Evolutionary conservation across 2,329 filamentous ascomycete genomes (phyloP).

Genomic region (Raffaelea ambrosiae): DNA sequence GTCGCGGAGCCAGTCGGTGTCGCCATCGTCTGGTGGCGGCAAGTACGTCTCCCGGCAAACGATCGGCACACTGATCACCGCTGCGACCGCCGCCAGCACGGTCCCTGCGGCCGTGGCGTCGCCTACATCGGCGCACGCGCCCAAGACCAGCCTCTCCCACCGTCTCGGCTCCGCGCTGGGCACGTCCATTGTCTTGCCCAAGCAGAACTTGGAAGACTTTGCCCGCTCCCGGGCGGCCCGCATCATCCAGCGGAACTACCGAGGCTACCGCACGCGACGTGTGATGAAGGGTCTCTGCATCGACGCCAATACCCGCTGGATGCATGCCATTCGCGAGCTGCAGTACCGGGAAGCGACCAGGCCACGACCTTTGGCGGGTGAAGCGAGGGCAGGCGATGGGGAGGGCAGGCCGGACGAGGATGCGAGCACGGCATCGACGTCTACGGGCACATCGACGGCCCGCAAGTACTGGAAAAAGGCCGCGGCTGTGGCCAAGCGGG

Average conservation of each 20-base stretch:
- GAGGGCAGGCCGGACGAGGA: slow-evolving; percentile 1
- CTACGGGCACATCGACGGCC: too few relatives aligned
- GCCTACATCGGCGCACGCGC: not conserved
- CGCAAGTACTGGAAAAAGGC: slow-evolving; percentile 75
- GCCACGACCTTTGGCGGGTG: too few relatives aligned
- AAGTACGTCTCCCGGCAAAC: too few relatives aligned
- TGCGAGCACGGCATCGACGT: not conserved
- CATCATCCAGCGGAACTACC: slow-evolving; percentile 63
- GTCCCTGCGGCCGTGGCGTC: not conserved
- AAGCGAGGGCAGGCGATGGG: slow-evolving; percentile 12
- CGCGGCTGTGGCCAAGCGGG: slow-evolving; percentile 60
- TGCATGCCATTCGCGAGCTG: slow-evolving; percentile 53
- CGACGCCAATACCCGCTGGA: slow-evolving; percentile 63
- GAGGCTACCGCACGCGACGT: slow-evolving; percentile 65
- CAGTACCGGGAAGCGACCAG: slow-evolving; percentile 43
- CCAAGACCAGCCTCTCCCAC: not conserved
- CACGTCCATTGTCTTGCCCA: too few relatives aligned
- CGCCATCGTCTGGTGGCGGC: too few relatives aligned
- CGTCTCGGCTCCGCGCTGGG: not conserved
- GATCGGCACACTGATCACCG: not conserved
- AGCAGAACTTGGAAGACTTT: too few relatives aligned
- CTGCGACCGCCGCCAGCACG: not conserved
- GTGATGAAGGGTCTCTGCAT: slow-evolving; percentile 62
- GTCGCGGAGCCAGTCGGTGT: too few relatives aligned
- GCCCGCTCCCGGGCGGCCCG: slow-evolving; percentile 38